Conservation (phyloP, 306 rosid genomes). For the Fagus crenata region DNA sequence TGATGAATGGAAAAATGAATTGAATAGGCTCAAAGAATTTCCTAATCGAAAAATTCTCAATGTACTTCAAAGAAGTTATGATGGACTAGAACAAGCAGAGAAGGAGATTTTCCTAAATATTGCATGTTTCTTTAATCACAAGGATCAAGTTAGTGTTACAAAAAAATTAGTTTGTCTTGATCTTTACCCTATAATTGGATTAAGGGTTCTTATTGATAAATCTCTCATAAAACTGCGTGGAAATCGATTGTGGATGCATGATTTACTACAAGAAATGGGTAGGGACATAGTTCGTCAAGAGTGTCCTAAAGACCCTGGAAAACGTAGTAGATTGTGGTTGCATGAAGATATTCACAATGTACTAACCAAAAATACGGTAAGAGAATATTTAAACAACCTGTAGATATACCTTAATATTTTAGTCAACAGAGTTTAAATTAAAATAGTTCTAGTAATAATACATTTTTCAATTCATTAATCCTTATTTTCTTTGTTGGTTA, state of each 20-base stretch:
- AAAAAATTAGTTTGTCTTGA: slow-evolving; percentile 20
- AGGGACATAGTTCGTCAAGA: slow-evolving; percentile 25
- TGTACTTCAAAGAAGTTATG: slow-evolving; percentile 19
- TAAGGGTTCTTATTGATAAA: slow-evolving; percentile 35
- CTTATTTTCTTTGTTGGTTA: neutral
- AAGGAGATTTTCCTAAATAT: slow-evolving; percentile 34
- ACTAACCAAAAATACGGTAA: slow-evolving; percentile 25
- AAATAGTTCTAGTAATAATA: neutral
- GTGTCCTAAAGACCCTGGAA: neutral
- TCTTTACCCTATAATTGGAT: slow-evolving; percentile 13
- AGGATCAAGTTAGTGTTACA: neutral
- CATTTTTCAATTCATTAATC: neutral
- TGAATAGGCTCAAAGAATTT: neutral
- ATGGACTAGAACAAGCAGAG: slow-evolving; percentile 3
- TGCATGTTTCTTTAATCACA: slow-evolving; percentile 36
- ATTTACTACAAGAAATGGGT: slow-evolving; percentile 40
- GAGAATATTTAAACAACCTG: neutral
- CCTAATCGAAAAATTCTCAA: neutral
- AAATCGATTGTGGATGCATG: slow-evolving; percentile 28
- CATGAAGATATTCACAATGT: slow-evolving; percentile 25
- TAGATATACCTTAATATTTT: neutral
- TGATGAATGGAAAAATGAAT: neutral
- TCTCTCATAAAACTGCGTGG: slow-evolving; percentile 18
- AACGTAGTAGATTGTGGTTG: slow-evolving; percentile 34
- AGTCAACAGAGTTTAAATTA: neutral